Conservation (phyloP, 2,329 filamentous ascomycete species). For the Cladorrhinum sp. region DNA sequence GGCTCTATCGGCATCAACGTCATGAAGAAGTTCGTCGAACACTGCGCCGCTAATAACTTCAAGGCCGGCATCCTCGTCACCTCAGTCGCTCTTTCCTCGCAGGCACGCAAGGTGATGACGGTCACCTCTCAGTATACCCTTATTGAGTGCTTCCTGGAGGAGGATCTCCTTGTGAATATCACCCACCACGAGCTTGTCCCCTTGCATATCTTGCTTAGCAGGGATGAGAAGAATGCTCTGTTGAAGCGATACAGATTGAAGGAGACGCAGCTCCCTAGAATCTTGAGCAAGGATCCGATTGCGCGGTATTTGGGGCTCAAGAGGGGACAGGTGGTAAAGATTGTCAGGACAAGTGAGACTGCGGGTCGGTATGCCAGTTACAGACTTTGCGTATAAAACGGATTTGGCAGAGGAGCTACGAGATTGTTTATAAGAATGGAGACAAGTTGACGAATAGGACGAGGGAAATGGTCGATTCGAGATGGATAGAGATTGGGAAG, state of each 20-base stretch:
- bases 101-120: slow-evolving; percentile 82
- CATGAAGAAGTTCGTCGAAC: slow-evolving; percentile 83
- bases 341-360: slow-evolving; percentile 92
- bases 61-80: slow-evolving; percentile 90
- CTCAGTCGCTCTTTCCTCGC: slow-evolving; percentile 74
- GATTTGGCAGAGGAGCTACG: neutral
- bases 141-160: slow-evolving; percentile 94
- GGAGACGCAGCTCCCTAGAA: slow-evolving; percentile 93
- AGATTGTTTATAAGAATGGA: neutral
- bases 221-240: slow-evolving; percentile 82
- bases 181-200: slow-evolving; percentile 96
- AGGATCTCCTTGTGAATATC: slow-evolving; percentile 95
- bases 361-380: slow-evolving; percentile 97
- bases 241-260: slow-evolving; percentile 90
- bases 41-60: slow-evolving; percentile 76
- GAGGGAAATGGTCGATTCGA: neutral
- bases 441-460: neutral
- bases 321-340: slow-evolving; percentile 95
- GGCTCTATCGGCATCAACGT: slow-evolving; percentile 88
- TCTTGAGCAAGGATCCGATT: slow-evolving; percentile 88
- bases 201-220: slow-evolving; percentile 84
- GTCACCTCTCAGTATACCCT: slow-evolving; percentile 72
- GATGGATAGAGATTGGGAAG: neutral
- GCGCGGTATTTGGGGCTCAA: slow-evolving; percentile 87
- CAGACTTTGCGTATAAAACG: slow-evolving; percentile 59